Conservation (phyloP, 1,284 basidiomycete genomes). For the Malassezia vespertilionis region DNA sequence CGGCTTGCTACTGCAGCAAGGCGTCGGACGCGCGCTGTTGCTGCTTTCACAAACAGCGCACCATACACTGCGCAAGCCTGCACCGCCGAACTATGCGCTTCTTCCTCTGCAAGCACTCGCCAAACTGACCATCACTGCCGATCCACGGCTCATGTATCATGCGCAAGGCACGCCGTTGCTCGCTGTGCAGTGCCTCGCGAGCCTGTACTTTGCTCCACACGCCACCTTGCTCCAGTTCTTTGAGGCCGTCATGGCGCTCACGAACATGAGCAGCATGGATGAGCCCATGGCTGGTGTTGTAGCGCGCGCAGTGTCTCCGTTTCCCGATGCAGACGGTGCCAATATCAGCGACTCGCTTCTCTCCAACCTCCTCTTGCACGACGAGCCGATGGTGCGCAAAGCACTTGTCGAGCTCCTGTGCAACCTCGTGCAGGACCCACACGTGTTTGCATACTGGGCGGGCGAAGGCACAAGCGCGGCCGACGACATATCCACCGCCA, state of each 20-base stretch:
- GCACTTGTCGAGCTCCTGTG: constrained; percentile 86
- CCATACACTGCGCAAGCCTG: background rate
- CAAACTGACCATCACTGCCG: constrained; percentile 80
- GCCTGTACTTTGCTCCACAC: constrained; percentile 42
- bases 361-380: constrained; percentile 63
- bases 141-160: constrained; percentile 78
- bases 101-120: constrained; percentile 75
- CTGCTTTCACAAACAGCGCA: constrained; percentile 49
- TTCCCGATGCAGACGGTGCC: constrained; percentile 10
- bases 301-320: constrained; percentile 5
- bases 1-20: constrained; percentile 68
- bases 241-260: constrained; percentile 86
- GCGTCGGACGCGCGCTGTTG: constrained; percentile 64
- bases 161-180: constrained; percentile 13
- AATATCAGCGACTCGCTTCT: constrained; percentile 12
- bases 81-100: constrained; percentile 49
- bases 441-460: constrained; percentile 50
- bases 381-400: constrained; percentile 68
- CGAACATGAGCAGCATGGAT: constrained; percentile 68
- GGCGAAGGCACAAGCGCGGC: constrained; percentile 5
- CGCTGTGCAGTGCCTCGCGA: constrained; percentile 19
- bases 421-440: constrained; percentile 70
- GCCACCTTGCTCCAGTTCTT: constrained; percentile 69
- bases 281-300: constrained; percentile 47
- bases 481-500: background rate